These are phyloP conservation scores for Myxozyma sirexii DNA, from an alignment of 805 yeast species.

Conservation along the genomic window DNA sequence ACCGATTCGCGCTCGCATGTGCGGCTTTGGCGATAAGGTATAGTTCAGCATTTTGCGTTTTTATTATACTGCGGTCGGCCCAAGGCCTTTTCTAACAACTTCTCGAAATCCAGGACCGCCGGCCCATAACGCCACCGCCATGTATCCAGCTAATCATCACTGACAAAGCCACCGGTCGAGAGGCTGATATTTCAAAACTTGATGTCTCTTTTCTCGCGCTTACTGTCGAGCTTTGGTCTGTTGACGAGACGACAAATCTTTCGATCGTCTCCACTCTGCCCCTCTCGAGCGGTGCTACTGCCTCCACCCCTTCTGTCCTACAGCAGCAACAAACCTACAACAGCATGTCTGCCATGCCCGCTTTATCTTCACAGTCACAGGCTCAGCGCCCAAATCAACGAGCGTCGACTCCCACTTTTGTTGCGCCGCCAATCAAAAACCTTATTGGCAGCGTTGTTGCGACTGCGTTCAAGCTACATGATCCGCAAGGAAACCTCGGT, in stretches of 20 bases:
- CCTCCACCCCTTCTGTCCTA: neutral
- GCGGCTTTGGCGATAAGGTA: slow-evolving; percentile 50
- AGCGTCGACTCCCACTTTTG: slow-evolving; percentile 20
- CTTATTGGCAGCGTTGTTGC: slow-evolving; percentile 48
- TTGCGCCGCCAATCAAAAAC: slow-evolving; percentile 44
- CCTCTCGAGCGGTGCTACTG: slow-evolving; percentile 8
- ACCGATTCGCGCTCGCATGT: slow-evolving; percentile 52
- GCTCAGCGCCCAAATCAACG: neutral
- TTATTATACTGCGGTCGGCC: too few relatives aligned
- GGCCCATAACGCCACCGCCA: slow-evolving; percentile 42
- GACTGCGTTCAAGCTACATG: slow-evolving; percentile 46
- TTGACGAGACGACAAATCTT: slow-evolving; percentile 40
- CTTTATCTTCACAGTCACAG: neutral
- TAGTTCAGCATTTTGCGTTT: neutral
- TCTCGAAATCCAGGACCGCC: slow-evolving; percentile 35
- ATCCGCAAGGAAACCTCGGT: slow-evolving; percentile 44
- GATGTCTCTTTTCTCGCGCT: slow-evolving; percentile 45
- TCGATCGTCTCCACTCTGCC: slow-evolving; percentile 34
- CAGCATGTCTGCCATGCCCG: neutral
- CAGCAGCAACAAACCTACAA: neutral
- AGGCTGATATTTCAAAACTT: slow-evolving; percentile 38
- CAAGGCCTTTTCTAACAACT: neutral
- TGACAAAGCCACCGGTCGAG: slow-evolving; percentile 38
- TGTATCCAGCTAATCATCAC: slow-evolving; percentile 38
- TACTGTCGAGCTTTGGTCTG: slow-evolving; percentile 48